These are phyloP conservation scores for Tulasnella sp. DNA, from an alignment of 768 basidiomycete genomes.

Conservation along the genomic window DNA sequence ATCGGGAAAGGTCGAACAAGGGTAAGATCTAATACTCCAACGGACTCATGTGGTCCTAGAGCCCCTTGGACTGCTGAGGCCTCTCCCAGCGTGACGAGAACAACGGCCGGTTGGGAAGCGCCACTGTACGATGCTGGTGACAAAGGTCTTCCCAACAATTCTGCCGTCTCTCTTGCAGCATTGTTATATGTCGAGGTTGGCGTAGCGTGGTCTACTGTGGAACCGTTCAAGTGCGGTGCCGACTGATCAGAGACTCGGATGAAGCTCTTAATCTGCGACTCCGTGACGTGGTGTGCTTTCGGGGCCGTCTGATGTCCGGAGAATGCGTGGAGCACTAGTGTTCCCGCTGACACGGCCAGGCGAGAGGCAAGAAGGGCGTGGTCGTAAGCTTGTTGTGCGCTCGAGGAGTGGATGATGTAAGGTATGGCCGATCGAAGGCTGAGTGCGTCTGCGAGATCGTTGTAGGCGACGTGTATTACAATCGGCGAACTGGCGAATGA, in stretches of 20 bases:
- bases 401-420: slow-evolving; percentile 70
- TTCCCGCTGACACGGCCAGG: slow-evolving; percentile 56
- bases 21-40: slow-evolving; percentile 48
- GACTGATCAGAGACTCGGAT: slow-evolving; percentile 25
- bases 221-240: not conserved
- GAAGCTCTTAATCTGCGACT: slow-evolving; percentile 51
- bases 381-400: slow-evolving; percentile 74
- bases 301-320: slow-evolving; percentile 24
- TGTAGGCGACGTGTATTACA: slow-evolving; percentile 62
- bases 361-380: slow-evolving; percentile 80
- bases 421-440: slow-evolving; percentile 69
- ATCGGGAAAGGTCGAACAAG: slow-evolving; percentile 60
- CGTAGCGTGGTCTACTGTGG: too few relatives aligned
- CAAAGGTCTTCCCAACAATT: not conserved
- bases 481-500: slow-evolving; percentile 55
- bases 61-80: slow-evolving; percentile 27
- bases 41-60: slow-evolving; percentile 44
- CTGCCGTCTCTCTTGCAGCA: slow-evolving; percentile 28
- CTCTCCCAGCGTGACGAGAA: slow-evolving; percentile 9
- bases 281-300: slow-evolving; percentile 41
- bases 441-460: slow-evolving; percentile 60
- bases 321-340: slow-evolving; percentile 80
- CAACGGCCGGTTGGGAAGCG: slow-evolving; percentile 11
- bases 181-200: not conserved
- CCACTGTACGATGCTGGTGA: not conserved